Conservation (phyloP, 352 stramenopile species). For the Globisporangium apiculatum region DNA sequence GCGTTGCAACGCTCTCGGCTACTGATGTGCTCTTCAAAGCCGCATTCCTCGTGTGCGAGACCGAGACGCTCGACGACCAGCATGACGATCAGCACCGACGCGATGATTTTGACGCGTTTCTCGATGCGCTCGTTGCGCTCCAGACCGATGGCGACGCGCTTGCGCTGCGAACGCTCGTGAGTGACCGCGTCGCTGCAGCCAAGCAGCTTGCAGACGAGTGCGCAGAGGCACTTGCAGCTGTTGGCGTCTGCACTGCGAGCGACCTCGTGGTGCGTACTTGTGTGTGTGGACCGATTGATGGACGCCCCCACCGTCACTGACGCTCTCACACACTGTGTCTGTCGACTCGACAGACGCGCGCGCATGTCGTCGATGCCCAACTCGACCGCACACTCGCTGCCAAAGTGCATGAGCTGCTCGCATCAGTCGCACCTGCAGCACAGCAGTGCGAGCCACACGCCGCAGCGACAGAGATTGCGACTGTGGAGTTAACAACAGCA, state of each 20-base stretch:
- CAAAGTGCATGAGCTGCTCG: slow-evolving; percentile 23
- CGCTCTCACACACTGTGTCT: not conserved
- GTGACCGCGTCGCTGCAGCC: slow-evolving; percentile 15
- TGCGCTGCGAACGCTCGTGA: slow-evolving; percentile 20
- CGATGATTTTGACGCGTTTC: slow-evolving; percentile 17
- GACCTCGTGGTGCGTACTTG: slow-evolving; percentile 23
- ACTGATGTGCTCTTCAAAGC: slow-evolving; percentile 48
- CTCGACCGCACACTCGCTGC: slow-evolving; percentile 15
- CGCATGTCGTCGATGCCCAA: slow-evolving; percentile 9
- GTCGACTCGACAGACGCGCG: slow-evolving; percentile 9
- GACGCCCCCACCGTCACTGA: too few relatives aligned
- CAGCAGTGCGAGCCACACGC: not conserved
- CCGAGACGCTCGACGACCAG: not conserved
- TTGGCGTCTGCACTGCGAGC: slow-evolving; percentile 13
- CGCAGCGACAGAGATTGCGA: too few relatives aligned
- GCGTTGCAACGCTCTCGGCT: slow-evolving; percentile 10
- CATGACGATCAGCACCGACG: not conserved
- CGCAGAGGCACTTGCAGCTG: slow-evolving; percentile 9
- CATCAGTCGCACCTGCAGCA: not conserved
- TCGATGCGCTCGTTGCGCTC: slow-evolving; percentile 18
- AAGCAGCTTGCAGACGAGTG: slow-evolving; percentile 17
- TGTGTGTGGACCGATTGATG: not conserved
- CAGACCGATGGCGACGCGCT: slow-evolving; percentile 16
- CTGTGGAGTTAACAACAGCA: not conserved
- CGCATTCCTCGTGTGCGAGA: slow-evolving; percentile 31